These are phyloP conservation scores for Pseudoperonospora humuli DNA, from an alignment of 352 stramenopile genomes.

Conservation along the genomic window DNA sequence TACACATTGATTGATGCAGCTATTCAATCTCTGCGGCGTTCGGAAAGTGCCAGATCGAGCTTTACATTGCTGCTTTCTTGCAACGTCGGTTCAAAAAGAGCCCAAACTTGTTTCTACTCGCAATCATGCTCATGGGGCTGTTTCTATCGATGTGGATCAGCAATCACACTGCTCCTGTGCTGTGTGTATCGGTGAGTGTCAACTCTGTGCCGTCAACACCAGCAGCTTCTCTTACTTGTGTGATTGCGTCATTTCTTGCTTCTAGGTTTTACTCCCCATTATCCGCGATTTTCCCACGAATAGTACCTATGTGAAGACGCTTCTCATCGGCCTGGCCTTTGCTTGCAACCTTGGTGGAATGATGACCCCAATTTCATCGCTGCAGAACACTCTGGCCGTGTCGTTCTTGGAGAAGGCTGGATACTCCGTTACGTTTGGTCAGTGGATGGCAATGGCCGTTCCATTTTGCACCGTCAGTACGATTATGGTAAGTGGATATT, in stretches of 20 bases:
- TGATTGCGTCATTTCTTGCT: background rate
- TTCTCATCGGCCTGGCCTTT: conserved; percentile 89
- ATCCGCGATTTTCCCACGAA: conserved; percentile 82
- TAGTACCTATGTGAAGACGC: conserved; percentile 84
- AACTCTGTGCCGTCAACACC: background rate
- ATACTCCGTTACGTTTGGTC: conserved; percentile 84
- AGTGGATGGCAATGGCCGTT: conserved; percentile 86
- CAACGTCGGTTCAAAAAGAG: conserved; percentile 86
- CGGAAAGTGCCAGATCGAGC: conserved; percentile 88
- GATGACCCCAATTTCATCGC: conserved; percentile 90
- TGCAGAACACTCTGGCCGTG: conserved; percentile 85
- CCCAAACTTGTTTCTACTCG: conserved; percentile 85
- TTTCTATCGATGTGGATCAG: conserved; percentile 92
- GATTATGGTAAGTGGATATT: conserved; percentile 47
- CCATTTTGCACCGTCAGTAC: conserved; percentile 85
- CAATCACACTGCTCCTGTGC: conserved; percentile 89
- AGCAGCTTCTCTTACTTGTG: background rate
- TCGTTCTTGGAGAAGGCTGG: conserved; percentile 84
- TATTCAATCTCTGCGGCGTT: conserved; percentile 88
- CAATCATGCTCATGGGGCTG: conserved; percentile 90
- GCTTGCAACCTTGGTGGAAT: conserved; percentile 90
- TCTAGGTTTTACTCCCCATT: conserved; percentile 71
- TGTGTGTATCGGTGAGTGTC: conserved; percentile 80
- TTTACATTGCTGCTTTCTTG: conserved; percentile 85
- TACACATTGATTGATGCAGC: conserved; percentile 9